A percentile compares a stretch with the other conserved stretches of the same genome.
Conservation (phyloP, 805 yeast genomes). For the Limtongozyma cylindracea region DNA sequence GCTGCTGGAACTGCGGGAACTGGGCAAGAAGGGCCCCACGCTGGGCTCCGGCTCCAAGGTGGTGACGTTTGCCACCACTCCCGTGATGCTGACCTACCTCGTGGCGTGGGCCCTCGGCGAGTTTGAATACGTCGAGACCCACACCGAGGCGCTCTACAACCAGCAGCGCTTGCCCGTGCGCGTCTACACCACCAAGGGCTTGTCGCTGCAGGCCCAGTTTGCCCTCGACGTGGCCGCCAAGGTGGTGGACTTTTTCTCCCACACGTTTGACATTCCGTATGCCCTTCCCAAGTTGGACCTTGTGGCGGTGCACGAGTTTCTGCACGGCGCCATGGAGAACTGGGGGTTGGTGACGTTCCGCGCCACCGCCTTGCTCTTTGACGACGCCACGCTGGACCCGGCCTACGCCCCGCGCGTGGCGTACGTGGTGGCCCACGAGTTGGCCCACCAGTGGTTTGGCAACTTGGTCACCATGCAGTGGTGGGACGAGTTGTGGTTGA, state of each 20-base stretch:
- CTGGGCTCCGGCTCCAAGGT: slow-evolving; percentile 20
- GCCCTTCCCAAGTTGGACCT: slow-evolving; percentile 64
- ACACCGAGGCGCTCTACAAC: too few species aligned
- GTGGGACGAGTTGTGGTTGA: slow-evolving; percentile 82
- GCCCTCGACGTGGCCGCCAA: slow-evolving; percentile 56
- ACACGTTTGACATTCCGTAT: slow-evolving; percentile 49
- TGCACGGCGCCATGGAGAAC: slow-evolving; percentile 83
- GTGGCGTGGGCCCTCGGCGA: slow-evolving; percentile 72
- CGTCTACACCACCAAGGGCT: slow-evolving; percentile 62
- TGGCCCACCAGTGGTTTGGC: slow-evolving; percentile 88
- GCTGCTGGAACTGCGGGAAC: too few species aligned
- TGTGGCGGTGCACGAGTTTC: slow-evolving; percentile 63
- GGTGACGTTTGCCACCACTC: slow-evolving; percentile 48
- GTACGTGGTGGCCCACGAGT: slow-evolving; percentile 71
- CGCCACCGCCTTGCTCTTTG: slow-evolving; percentile 48
- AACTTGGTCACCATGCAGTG: slow-evolving; percentile 78
- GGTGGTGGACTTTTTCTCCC: slow-evolving; percentile 48
- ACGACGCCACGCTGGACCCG: slow-evolving; percentile 41
- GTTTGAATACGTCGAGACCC: slow-evolving; percentile 43
- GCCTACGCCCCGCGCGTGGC: slow-evolving; percentile 50
- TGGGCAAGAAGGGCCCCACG: slow-evolving; percentile 20
- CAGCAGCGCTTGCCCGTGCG: slow-evolving; percentile 46
- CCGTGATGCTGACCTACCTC: slow-evolving; percentile 64
- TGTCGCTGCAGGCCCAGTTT: slow-evolving; percentile 42
- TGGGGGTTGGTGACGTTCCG: slow-evolving; percentile 65